A percentile compares a stretch with the other conserved stretches of the same genome.
phyloP scores from a whole-genome alignment of 2,329 filamentous ascomycete genomes.

The Penicillium sp. region DNA sequence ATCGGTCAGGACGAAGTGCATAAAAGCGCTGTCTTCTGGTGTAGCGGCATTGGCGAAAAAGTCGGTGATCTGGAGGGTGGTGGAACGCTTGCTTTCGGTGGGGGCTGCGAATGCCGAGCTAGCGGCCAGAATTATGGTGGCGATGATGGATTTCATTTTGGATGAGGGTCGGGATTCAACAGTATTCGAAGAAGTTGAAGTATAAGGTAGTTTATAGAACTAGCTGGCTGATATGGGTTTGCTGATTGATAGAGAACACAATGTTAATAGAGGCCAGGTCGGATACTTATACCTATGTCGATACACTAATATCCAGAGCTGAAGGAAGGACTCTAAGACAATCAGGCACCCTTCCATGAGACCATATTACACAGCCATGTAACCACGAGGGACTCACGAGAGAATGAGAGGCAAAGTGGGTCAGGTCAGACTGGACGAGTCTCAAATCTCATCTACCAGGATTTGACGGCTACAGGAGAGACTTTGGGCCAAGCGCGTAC shows the following conservation, averaged over 20 bases:
- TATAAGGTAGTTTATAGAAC: no score
- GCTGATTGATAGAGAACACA: background rate
- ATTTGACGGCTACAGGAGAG: background rate
- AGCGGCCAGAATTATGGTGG: constrained; percentile 17
- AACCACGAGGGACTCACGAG: background rate
- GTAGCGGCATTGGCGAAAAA: constrained; percentile 10
- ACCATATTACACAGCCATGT: background rate
- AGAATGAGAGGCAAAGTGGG: background rate
- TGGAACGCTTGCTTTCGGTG: constrained; percentile 5
- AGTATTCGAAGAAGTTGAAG: no score
- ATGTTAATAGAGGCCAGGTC: background rate
- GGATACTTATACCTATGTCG: background rate
- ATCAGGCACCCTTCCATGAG: background rate
- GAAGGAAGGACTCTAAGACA: no score
- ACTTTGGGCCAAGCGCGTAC: background rate
- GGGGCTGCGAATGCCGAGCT: constrained; percentile 19
- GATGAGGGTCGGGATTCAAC: background rate
- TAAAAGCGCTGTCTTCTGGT: constrained; percentile 5
- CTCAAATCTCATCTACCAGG: background rate
- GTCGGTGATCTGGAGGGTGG: constrained; percentile 17
- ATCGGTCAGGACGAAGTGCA: constrained; percentile 27
- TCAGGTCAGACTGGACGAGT: background rate
- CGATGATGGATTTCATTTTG: constrained; percentile 21
- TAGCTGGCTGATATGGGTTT: background rate
- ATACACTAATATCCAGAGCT: no score